Base-by-base conservation (phyloP, 176 grass and related monocot species). In the Triticum dicoccoides region DNA sequence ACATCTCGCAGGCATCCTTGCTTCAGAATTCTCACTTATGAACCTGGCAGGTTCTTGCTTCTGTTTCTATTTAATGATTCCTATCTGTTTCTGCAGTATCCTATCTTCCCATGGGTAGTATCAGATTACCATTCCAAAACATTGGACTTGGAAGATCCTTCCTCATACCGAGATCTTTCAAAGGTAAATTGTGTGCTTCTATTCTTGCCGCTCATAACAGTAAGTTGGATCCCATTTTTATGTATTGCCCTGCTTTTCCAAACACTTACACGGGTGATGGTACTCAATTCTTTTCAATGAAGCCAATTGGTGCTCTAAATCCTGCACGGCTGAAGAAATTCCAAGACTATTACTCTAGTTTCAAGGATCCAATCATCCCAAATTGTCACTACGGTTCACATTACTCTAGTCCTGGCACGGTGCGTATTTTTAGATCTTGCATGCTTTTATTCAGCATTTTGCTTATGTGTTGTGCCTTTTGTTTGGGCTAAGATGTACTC, bases 241-340 rank as follows among this genome's bases (percentile, higher is more conserved):
- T 68, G 71, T 37, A 32, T 87, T 73, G 18, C 64, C 21, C 44
- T 85, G 49, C 27, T 69, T 72, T 85, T 84, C 24, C 33, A 74
- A 47, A 84, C 59, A 77, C 72, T 88, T 87, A 70, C 58, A 37
- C 34, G 78, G 65, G 5, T 81, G 32, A 42, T 81, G 38, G 37
- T 92, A 62, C 17, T 67, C 69, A 29, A 80, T 85, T 71, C 79
- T 82, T 88, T 66, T 87, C 87, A 80, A 83, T 94, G 87, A 92
- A 99, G 97, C 97, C 97, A 59, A 79, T 99, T 74, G 97, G 97
- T 83, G 97, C 97, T 87, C 85, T 99, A 65, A 96, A 99, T 94
- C 85, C 87, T 74, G 87, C 85, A 79, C 95, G 94, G 61, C 74
- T 99, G 87, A 88, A 80, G 80, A 96, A 96, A 90, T 99, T 96